Percentiles rank a stretch among this genome's conserved stretches.
These are phyloP conservation scores for Ophiostoma sp. DNA, from an alignment of 2,329 filamentous ascomycete genomes.

Conservation along the genomic window DNA sequence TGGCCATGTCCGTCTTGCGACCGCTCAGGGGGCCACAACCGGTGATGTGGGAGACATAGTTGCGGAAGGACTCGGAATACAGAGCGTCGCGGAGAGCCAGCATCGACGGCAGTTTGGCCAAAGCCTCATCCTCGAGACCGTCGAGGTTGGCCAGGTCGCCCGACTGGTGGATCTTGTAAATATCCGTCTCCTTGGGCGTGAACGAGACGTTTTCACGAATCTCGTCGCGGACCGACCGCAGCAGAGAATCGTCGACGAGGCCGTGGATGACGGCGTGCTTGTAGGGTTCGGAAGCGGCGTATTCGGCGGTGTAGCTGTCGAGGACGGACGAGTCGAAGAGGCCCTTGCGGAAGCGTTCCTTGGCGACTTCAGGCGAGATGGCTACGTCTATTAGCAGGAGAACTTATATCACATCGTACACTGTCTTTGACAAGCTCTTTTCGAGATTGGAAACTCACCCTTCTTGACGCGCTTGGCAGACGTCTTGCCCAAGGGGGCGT, in stretches of 20 bases:
- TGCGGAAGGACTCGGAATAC: slow-evolving; percentile 85
- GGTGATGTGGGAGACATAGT: slow-evolving; percentile 85
- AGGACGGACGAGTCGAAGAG: slow-evolving; percentile 64
- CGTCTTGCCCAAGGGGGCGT: slow-evolving; percentile 46
- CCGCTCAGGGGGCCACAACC: slow-evolving; percentile 85
- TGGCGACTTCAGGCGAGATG: slow-evolving; percentile 51
- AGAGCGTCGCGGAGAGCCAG: slow-evolving; percentile 88
- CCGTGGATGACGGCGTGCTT: slow-evolving; percentile 87
- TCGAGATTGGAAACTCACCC: slow-evolving; percentile 40
- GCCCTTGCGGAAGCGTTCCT: slow-evolving; percentile 62
- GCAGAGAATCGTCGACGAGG: slow-evolving; percentile 76
- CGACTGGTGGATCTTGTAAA: slow-evolving; percentile 99
- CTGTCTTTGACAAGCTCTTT: not conserved
- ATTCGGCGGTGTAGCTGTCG: slow-evolving; percentile 59
- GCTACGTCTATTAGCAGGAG: slow-evolving; percentile 40
- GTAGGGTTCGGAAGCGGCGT: slow-evolving; percentile 70
- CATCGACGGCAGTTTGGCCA: slow-evolving; percentile 85
- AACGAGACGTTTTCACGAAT: slow-evolving; percentile 90
- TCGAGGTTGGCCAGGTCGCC: slow-evolving; percentile 96
- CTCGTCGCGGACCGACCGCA: slow-evolving; percentile 84
- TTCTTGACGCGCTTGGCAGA: slow-evolving; percentile 53
- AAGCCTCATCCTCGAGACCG: slow-evolving; percentile 81
- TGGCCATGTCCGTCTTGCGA: slow-evolving; percentile 96
- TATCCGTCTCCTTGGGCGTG: slow-evolving; percentile 98
- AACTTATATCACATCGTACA: too few relatives aligned